A percentile compares a stretch with the other conserved stretches of the same genome.
Conservation (phyloP, 106 monocot genomes). For the Allium sativum region DNA sequence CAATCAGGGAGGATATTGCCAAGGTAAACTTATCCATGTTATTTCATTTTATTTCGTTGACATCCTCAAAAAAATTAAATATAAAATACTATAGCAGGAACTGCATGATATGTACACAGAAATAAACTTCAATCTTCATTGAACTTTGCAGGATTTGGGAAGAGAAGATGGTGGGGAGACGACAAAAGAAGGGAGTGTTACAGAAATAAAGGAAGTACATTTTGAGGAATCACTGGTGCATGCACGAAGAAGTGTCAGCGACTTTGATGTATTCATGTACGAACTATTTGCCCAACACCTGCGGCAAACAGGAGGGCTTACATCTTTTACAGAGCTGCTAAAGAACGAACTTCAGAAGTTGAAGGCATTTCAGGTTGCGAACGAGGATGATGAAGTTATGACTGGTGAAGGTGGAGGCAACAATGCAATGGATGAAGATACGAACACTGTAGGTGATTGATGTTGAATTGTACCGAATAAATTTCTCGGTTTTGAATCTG, state of each 20-base stretch:
- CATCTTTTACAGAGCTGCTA: neutral
- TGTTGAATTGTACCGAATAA: no score
- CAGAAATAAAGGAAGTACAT: neutral
- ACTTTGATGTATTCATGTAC: neutral
- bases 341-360: no score
- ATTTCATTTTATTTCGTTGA: neutral
- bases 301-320: neutral
- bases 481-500: no score
- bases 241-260: neutral
- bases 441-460: no score
- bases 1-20: conserved; percentile 80
- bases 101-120: neutral
- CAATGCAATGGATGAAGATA: no score
- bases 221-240: neutral
- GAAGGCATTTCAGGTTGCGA: no score
- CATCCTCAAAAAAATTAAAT: neutral
- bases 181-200: neutral
- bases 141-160: neutral
- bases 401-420: no score
- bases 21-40: conserved; percentile 31
- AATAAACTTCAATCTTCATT: neutral
- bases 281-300: conserved; percentile 1
- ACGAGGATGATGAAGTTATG: no score
- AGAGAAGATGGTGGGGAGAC: neutral
- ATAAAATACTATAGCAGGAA: no score